Evolutionary conservation across 495 filamentous ascomycete genomes (phyloP), one percentile per base, ranked within the genome.

Genomic region (Emericellopsis terricola): DNA sequence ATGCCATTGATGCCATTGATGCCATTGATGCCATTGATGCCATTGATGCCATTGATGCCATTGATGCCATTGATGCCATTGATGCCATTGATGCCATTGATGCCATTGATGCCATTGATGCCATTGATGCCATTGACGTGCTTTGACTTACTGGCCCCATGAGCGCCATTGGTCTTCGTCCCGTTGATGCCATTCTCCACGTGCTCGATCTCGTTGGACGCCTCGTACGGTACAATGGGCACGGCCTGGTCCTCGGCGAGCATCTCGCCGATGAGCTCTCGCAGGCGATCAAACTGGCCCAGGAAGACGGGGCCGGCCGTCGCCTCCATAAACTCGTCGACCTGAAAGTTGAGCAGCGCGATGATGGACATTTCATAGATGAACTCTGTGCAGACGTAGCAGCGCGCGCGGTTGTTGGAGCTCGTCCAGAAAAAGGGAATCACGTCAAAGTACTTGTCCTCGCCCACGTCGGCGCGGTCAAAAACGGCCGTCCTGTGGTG

Each of bases 331-430:
- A 46, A 65, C 35, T 55, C 51, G 24, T 65, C 60, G 3, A 47
- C 45, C 26, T 56, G 56, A 34, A 43, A 59, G 19, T 47, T 54
- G 7, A 62, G 38, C 31, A 57, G 29, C 0, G 53, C 54, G 13
- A 61, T 16, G 5, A 53, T 32, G 47, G 60, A 55, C 58, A 65
- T 61, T 13, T 65, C 56, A 14, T 30, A 44, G 14, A 62, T 28
- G 2, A 48, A 19, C 0, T 36, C 32, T 3, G 29, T 23, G 15
- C 19, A 19, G 10, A 44, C 28, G 18, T 23, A 29, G 14, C 13
- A 31, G 13, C 36, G 19, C 3, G 32, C 28, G 3, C 23, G 36
- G 32, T 45, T 47, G 38, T 50, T 55, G 29, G 36, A 47, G 11
- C 28, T 37, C 15, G 44, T 46, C 55, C 55, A 57, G 4, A 48